A percentile compares a stretch with the other conserved stretches of the same genome.
These are phyloP conservation scores for Trametes villosa DNA, from an alignment of 768 basidiomycete genomes.

Conservation along the genomic window DNA sequence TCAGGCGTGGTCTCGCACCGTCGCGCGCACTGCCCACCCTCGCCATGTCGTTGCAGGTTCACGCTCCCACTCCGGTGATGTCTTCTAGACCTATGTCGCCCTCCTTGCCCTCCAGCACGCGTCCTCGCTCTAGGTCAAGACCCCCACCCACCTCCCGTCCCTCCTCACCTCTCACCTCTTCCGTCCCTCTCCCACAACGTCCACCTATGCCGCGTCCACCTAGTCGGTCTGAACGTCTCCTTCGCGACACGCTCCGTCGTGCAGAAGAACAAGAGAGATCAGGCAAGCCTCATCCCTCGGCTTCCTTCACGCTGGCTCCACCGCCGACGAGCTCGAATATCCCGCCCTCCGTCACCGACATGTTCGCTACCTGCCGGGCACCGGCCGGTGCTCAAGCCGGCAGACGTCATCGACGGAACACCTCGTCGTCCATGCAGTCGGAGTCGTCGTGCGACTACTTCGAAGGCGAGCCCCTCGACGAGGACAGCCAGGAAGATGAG, in stretches of 20 bases:
- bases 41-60: constrained; percentile 42
- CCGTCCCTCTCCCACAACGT: constrained; percentile 27
- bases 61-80: constrained; percentile 36
- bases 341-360: constrained; percentile 21
- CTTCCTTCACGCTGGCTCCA: constrained; percentile 23
- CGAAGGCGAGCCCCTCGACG: constrained; percentile 23
- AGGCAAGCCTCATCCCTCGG: constrained; percentile 22
- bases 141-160: constrained; percentile 27
- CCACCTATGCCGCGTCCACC: constrained; percentile 44
- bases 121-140: constrained; percentile 31
- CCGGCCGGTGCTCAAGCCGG: constrained; percentile 23
- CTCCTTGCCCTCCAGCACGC: constrained; percentile 18
- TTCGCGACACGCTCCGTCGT: constrained; percentile 57
- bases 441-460: constrained; percentile 30
- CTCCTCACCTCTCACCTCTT: constrained; percentile 31
- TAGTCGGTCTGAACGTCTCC: constrained; percentile 57
- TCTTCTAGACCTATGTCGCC: constrained; percentile 25
- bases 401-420: constrained; percentile 35
- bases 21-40: constrained; percentile 39
- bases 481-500: constrained; percentile 27
- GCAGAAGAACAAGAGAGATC: constrained; percentile 49
- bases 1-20: constrained; percentile 28
- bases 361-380: constrained; percentile 20
- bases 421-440: constrained; percentile 29
- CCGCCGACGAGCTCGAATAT: constrained; percentile 2